A percentile compares a stretch with the other conserved stretches of the same genome.
phyloP scores from a whole-genome alignment of 1,139 yeast genomes.

The Cylindricascospora bacillispora region DNA sequence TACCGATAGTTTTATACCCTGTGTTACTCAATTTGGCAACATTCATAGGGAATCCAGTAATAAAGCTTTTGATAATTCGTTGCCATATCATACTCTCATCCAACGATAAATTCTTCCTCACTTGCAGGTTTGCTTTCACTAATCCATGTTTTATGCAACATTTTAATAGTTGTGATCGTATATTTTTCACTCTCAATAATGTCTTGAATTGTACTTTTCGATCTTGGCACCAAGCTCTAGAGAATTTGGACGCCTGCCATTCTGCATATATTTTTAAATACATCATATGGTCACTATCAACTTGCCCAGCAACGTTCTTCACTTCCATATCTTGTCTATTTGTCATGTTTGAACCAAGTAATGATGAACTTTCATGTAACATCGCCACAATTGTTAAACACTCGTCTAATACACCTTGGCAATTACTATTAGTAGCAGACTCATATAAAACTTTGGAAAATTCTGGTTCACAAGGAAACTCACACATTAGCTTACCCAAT shows the following conservation, averaged over 20 bases:
- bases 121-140: constrained; percentile 13
- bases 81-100: constrained; percentile 18
- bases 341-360: constrained; percentile 34
- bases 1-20: constrained; percentile 44
- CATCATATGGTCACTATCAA: constrained; percentile 62
- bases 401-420: constrained; percentile 38
- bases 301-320: constrained; percentile 11
- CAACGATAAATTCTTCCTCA: constrained; percentile 8
- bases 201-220: constrained; percentile 69
- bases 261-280: constrained; percentile 61
- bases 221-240: constrained; percentile 79
- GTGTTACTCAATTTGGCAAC: constrained; percentile 54
- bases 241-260: constrained; percentile 62
- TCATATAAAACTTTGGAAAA: constrained; percentile 58
- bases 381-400: constrained; percentile 63
- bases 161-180: constrained; percentile 54
- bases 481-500: constrained; percentile 77
- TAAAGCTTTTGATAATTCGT: constrained; percentile 52
- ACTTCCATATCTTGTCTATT: constrained; percentile 28
- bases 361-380: constrained; percentile 66
- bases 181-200: constrained; percentile 54
- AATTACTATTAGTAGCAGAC: constrained; percentile 45
- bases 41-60: constrained; percentile 77
- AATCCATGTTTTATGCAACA: constrained; percentile 51
- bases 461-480: constrained; percentile 87